A percentile compares a stretch with the other conserved stretches of the same genome.
These are phyloP conservation scores for Cercospora canescens DNA, from an alignment of 2,329 filamentous ascomycete species.

Conservation along the genomic window DNA sequence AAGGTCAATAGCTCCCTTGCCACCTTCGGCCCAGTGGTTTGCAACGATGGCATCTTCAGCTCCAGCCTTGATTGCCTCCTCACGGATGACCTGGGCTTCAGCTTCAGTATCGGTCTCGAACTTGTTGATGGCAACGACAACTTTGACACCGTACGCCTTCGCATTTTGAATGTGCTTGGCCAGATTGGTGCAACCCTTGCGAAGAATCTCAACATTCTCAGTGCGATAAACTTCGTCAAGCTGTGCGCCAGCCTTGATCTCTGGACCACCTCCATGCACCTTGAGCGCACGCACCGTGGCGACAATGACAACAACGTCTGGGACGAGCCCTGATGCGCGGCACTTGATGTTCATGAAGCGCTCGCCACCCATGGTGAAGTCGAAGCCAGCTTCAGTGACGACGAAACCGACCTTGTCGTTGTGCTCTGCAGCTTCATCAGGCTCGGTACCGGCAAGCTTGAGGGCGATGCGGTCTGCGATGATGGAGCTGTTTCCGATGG, in stretches of 20 bases:
- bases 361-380: slow-evolving; percentile 99
- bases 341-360: slow-evolving; percentile 99
- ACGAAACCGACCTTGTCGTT: slow-evolving; percentile 84
- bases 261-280: slow-evolving; percentile 94
- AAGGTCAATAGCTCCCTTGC: slow-evolving; percentile 83
- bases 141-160: slow-evolving; percentile 83
- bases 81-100: slow-evolving; percentile 83
- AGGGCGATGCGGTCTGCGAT: slow-evolving; percentile 92
- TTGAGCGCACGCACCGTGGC: slow-evolving; percentile 95
- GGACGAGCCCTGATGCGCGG: slow-evolving; percentile 85
- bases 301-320: slow-evolving; percentile 92
- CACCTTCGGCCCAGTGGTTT: slow-evolving; percentile 96
- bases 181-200: slow-evolving; percentile 87
- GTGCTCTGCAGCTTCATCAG: slow-evolving; percentile 72
- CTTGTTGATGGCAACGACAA: slow-evolving; percentile 96
- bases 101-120: slow-evolving; percentile 93
- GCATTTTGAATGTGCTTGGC: slow-evolving; percentile 95
- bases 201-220: slow-evolving; percentile 90
- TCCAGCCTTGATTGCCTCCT: slow-evolving; percentile 87
- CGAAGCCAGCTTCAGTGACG: slow-evolving; percentile 95
- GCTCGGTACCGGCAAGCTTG: slow-evolving; percentile 92
- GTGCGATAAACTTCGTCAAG: slow-evolving; percentile 87
- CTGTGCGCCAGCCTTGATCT: slow-evolving; percentile 81
- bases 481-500: slow-evolving; percentile 93
- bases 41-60: slow-evolving; percentile 91